Conservation (phyloP, 1,284 basidiomycete genomes). For the Microbotryomycetes sp. region DNA sequence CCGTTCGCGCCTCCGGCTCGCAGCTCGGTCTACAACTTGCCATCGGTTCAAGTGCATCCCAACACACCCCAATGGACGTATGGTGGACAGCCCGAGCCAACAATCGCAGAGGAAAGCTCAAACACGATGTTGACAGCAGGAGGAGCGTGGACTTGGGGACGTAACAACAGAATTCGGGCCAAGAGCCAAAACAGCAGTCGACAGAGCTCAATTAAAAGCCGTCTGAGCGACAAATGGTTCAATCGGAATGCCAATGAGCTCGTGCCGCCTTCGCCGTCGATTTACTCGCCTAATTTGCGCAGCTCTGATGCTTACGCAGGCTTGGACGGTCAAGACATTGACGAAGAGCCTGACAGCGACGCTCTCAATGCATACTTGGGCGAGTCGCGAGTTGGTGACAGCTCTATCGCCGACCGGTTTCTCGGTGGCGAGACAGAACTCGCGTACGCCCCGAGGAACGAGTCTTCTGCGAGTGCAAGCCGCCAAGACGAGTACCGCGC, state of each 20-base stretch:
- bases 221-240: background rate
- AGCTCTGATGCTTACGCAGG: background rate
- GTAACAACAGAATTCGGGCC: too few relatives aligned
- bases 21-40: background rate
- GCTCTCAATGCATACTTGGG: background rate
- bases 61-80: background rate
- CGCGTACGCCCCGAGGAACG: background rate
- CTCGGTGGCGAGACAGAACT: conserved; percentile 6
- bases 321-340: background rate
- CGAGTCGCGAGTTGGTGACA: background rate
- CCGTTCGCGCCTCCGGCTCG: background rate
- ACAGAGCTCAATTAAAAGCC: background rate
- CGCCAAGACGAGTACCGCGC: background rate
- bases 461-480: background rate
- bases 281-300: background rate
- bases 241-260: background rate
- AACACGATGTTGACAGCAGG: background rate
- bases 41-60: background rate
- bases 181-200: background rate
- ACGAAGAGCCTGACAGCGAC: background rate
- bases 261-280: background rate
- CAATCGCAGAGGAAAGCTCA: background rate
- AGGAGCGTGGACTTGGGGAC: background rate
- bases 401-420: conserved; percentile 10
- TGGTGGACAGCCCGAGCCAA: background rate